phyloP scores from a whole-genome alignment of 2,329 filamentous ascomycete genomes.

The Fusarium cicatricum region DNA sequence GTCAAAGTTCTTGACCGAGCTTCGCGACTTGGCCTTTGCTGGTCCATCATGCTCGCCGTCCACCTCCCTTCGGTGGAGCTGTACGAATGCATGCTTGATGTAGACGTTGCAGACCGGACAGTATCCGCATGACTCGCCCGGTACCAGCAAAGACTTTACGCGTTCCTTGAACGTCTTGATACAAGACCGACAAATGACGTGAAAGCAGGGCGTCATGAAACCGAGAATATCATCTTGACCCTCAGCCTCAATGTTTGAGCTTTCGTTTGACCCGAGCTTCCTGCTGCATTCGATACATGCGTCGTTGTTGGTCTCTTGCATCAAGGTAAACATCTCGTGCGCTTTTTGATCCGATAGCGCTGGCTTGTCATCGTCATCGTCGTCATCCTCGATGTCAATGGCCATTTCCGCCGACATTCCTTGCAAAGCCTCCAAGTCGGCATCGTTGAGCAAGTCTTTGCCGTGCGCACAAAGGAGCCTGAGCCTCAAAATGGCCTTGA shows the following conservation, averaged over 20 bases:
- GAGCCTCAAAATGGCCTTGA: conserved; percentile 89
- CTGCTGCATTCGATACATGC: conserved; percentile 74
- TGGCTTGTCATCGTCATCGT: conserved; percentile 67
- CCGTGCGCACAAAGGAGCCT: conserved; percentile 93
- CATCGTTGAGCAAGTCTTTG: conserved; percentile 85
- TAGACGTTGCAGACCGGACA: conserved; percentile 75
- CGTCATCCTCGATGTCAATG: conserved; percentile 87
- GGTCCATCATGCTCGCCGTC: conserved; percentile 65
- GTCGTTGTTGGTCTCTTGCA: conserved; percentile 83
- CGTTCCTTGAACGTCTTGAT: conserved; percentile 67
- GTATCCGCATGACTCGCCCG: conserved; percentile 53
- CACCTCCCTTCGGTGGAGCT: conserved; percentile 70
- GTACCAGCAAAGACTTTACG: conserved; percentile 51
- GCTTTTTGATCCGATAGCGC: conserved; percentile 74
- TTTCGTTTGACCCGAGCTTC: conserved; percentile 65
- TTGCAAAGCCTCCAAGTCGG: conserved; percentile 81
- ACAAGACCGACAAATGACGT: conserved; percentile 82
- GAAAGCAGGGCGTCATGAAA: conserved; percentile 86
- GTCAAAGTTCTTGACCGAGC: conserved; percentile 64
- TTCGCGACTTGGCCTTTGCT: conserved; percentile 47
- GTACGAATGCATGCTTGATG: conserved; percentile 71
- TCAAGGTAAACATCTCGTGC: conserved; percentile 84
- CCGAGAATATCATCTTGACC: conserved; percentile 72
- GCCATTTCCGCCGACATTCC: conserved; percentile 85
- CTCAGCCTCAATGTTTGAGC: conserved; percentile 66